These are phyloP conservation scores for Rhododendron molle DNA, from an alignment of 148 eudicot genomes.

Conservation along the genomic window DNA sequence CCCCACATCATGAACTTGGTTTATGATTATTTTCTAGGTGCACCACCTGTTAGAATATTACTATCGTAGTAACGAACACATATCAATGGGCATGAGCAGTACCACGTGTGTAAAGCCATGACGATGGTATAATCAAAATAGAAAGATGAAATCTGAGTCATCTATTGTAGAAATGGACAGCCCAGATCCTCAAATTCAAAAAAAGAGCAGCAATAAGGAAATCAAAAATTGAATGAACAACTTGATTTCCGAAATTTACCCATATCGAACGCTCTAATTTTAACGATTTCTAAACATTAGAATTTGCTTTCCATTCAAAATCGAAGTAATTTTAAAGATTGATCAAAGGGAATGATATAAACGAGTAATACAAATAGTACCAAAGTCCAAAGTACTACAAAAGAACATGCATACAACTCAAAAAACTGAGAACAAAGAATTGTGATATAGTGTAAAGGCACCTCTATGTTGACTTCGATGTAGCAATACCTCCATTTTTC, in stretches of 20 bases:
- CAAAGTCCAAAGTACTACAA: neutral
- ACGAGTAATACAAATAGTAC: conserved; percentile 6
- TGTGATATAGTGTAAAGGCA: neutral
- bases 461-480: neutral
- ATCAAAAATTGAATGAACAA: neutral
- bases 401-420: neutral
- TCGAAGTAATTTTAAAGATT: neutral
- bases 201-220: neutral
- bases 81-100: no score
- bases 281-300: neutral
- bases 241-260: neutral
- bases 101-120: no score
- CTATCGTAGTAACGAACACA: neutral
- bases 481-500: neutral
- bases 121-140: neutral
- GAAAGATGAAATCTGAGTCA: neutral
- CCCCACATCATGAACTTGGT: neutral
- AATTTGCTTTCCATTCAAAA: conserved; percentile 2
- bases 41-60: no score
- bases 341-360: neutral
- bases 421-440: conserved; percentile 4
- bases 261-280: neutral
- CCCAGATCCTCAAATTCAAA: no score
- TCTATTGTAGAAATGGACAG: no score
- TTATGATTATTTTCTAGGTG: no score